Conservation (phyloP, 169 alveolate genomes). For the Sarcocystis neurona region DNA sequence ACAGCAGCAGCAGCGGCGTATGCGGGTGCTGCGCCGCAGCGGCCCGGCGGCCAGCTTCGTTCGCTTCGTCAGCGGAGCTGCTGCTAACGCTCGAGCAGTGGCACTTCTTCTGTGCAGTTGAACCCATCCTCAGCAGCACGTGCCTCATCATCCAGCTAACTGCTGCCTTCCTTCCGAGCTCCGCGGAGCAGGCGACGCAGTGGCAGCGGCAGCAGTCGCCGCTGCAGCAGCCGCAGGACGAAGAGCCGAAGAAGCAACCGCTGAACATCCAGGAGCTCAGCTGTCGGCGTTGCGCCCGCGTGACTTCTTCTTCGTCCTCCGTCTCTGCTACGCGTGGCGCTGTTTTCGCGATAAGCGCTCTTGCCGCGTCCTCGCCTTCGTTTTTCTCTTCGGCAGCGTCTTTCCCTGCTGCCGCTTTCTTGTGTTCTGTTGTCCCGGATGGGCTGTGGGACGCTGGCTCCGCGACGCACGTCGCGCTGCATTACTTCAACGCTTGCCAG, state of each 20-base stretch:
- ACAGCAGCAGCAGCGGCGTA: too few species aligned
- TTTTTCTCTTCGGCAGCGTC: not conserved
- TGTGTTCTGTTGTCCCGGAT: slow-evolving; percentile 1
- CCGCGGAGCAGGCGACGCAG: too few species aligned
- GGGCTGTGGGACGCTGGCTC: not conserved
- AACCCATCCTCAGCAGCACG: not conserved
- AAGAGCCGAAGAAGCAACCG: too few species aligned
- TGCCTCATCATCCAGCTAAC: not conserved
- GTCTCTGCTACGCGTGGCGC: not conserved
- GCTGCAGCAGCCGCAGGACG: too few species aligned
- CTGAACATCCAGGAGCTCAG: too few species aligned
- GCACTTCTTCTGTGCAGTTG: not conserved
- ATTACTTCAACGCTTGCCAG: slow-evolving; percentile 35
- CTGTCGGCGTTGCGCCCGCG: not conserved
- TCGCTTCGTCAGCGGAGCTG: not conserved
- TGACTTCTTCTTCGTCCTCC: not conserved
- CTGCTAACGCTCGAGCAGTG: not conserved
- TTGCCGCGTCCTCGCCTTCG: not conserved
- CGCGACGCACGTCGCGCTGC: not conserved
- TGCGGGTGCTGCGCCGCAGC: too few species aligned
- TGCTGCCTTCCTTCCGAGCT: not conserved
- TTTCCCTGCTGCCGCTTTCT: not conserved
- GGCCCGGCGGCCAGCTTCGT: too few species aligned
- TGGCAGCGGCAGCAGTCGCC: too few species aligned
- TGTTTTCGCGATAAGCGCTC: not conserved